Base-by-base conservation (phyloP, 140 eudicot genomes). In the Stevia rebaudiana region DNA sequence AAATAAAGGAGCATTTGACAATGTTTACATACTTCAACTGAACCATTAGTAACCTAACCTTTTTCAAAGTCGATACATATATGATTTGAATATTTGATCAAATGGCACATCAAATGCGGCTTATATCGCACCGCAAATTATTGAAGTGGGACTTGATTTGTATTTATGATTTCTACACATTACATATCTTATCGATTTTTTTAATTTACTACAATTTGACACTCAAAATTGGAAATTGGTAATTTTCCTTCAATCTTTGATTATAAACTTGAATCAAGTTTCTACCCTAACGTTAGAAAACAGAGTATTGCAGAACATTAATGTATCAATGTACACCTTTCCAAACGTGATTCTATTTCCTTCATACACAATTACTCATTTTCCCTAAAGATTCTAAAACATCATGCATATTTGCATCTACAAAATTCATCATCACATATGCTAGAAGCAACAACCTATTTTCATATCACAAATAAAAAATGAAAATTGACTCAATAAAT, bases 401-500 rank as follows among this genome's bases (percentile, higher is more conserved):
- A 52, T 50, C 21, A 53, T n/a, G n/a, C n/a, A n/a, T n/a, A n/a
- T n/a, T 18, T 22, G 49, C 62, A 50, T 50, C 25, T 21, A n/a
- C 28, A 22, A 51, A 35, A 52, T 37, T 22, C 3, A 6, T 8
- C 68, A 42, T 62, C 53, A 23, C 54, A 22, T 11, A 13, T 12
- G 16, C 18, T 37, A 12, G 46, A 5, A 56, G 39, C 40, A 28
- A 28, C 18, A 57, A 56, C 54, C 65, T 43, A 43, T 69, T 47
- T 53, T 39, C 65, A 68, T 40, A 69, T 57, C 74, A 57, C 13
- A 43, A 5, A 42, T 31, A 24, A 44, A 50, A 44, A 56, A 41
- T 37, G 73, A 50, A 41, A 55, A 56, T 55, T 36, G 7, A 7
- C 8, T 36, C 41, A 36, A 36, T 1, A 1, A 42, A 28, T 41